Conservation (phyloP, 1,284 basidiomycete species). For the Tilletia caries region DNA sequence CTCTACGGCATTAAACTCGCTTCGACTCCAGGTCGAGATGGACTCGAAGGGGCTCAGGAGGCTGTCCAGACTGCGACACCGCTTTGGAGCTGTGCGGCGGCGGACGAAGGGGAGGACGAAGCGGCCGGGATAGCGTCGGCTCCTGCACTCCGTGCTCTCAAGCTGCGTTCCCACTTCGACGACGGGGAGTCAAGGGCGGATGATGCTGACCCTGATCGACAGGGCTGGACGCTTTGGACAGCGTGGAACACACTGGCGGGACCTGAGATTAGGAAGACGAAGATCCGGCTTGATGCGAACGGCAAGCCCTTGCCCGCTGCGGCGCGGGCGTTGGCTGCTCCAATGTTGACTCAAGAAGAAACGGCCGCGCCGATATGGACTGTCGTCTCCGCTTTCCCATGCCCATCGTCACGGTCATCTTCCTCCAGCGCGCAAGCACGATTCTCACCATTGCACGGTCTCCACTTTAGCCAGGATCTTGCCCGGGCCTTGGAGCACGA, state of each 20-base stretch:
- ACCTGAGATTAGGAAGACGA: slow-evolving; percentile 33
- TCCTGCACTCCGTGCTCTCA: background rate
- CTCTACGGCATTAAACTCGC: slow-evolving; percentile 44
- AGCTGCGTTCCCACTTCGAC: background rate
- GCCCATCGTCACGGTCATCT: slow-evolving; percentile 27
- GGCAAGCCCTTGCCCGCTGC: background rate
- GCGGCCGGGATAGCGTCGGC: background rate
- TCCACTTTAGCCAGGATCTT: slow-evolving; percentile 39
- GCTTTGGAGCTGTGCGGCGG: slow-evolving; percentile 11
- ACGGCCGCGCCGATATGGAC: slow-evolving; percentile 15
- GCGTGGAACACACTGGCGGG: slow-evolving; percentile 44
- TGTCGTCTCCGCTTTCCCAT: background rate
- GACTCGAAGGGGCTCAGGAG: background rate
- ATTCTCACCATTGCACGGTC: slow-evolving; percentile 40
- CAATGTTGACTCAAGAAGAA: slow-evolving; percentile 19
- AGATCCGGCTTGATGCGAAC: slow-evolving; percentile 17
- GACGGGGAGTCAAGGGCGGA: background rate
- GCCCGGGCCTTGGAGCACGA: slow-evolving; percentile 22
- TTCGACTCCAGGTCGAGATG: slow-evolving; percentile 20
- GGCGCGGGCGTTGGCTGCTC: background rate
- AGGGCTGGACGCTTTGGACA: slow-evolving; percentile 42
- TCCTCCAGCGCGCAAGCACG: slow-evolving; percentile 13
- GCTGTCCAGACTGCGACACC: background rate
- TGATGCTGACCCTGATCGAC: background rate
- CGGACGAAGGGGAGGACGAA: slow-evolving; percentile 10